Percentiles rank a stretch among this genome's conserved stretches.
These are phyloP conservation scores for Dactylellina haptotyla DNA, from an alignment of 2,329 filamentous ascomycete species.

Conservation along the genomic window DNA sequence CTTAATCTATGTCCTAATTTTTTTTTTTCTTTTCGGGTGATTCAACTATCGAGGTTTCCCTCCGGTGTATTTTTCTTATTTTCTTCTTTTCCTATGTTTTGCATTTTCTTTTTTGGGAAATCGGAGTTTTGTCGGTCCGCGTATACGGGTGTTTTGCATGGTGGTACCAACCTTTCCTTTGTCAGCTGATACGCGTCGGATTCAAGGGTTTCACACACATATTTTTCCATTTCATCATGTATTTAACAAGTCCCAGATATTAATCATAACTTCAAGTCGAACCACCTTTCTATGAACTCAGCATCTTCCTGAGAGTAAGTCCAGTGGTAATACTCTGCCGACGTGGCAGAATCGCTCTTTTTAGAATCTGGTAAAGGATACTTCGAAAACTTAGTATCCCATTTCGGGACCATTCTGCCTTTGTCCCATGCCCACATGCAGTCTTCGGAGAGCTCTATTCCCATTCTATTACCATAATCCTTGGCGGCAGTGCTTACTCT, in stretches of 20 bases:
- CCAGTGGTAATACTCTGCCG: no score
- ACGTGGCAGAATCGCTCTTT: no score
- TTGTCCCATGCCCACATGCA: background rate
- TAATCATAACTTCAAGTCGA: no score
- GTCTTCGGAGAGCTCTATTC: background rate
- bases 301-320: no score
- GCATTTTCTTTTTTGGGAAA: background rate
- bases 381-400: background rate
- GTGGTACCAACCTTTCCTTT: background rate
- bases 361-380: no score
- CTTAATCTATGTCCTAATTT: conserved; percentile 7
- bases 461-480: no score
- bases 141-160: background rate
- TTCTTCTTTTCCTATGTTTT: background rate
- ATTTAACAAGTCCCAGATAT: no score
- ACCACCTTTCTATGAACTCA: no score
- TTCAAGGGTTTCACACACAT: no score
- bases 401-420: background rate
- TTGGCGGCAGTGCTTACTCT: background rate
- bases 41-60: background rate
- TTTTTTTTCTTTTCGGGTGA: conserved; percentile 4
- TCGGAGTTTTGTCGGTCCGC: background rate
- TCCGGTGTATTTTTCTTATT: conserved; percentile 1
- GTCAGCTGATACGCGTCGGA: no score
- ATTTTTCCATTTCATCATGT: background rate